phyloP scores from a whole-genome alignment of 1,284 basidiomycete genomes.

The Apiotrichum porosum region DNA sequence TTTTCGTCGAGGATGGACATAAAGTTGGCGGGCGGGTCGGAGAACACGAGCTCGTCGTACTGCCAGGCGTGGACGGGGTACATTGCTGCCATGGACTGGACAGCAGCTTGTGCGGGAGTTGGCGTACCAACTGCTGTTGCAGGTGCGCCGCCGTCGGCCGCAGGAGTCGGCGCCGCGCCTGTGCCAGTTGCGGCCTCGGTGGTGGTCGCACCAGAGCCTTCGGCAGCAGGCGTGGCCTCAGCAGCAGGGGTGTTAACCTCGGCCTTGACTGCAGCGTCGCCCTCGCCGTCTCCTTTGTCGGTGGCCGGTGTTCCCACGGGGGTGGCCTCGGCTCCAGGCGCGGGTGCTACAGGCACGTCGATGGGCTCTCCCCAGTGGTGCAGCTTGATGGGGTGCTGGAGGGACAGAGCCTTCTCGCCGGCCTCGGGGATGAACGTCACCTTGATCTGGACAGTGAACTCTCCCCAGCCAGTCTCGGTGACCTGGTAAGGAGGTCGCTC shows the following conservation, averaged over 20 bases:
- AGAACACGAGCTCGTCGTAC: constrained; percentile 97
- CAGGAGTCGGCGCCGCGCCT: background rate
- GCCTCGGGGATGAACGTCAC: constrained; percentile 90
- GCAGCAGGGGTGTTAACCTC: constrained; percentile 4
- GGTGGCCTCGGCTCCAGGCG: constrained; percentile 50
- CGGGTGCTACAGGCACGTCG: constrained; percentile 51
- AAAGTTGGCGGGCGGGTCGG: constrained; percentile 86
- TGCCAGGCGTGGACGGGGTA: constrained; percentile 90
- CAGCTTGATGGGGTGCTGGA: constrained; percentile 91
- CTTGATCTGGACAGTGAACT: constrained; percentile 93
- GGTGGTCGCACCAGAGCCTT: constrained; percentile 1
- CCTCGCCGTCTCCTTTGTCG: background rate
- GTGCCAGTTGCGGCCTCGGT: constrained; percentile 7
- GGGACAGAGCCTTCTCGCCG: constrained; percentile 79
- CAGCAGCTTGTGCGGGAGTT: background rate
- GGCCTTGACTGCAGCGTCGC: background rate
- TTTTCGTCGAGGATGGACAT: constrained; percentile 74
- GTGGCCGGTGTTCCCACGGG: background rate
- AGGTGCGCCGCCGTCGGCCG: background rate
- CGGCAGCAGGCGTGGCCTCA: constrained; percentile 6
- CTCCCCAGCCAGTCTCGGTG: constrained; percentile 98
- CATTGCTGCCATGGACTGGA: constrained; percentile 15
- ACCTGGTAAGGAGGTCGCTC: constrained; percentile 93
- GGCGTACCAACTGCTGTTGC: background rate
- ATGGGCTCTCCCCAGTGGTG: constrained; percentile 74